Conservation (phyloP, 208 protist species). For the Leishmania major region DNA sequence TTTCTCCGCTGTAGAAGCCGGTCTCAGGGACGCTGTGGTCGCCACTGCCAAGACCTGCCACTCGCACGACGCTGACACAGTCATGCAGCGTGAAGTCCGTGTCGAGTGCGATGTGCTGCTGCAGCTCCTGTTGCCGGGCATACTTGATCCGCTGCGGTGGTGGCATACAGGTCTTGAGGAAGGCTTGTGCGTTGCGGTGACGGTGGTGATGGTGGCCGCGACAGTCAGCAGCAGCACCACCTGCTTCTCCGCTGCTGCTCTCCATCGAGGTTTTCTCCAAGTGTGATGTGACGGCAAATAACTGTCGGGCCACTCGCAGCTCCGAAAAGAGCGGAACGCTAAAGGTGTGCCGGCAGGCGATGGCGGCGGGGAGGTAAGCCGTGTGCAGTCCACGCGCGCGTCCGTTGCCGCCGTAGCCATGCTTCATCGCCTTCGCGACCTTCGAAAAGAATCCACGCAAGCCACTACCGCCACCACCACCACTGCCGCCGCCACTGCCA, state of each 20-base stretch:
- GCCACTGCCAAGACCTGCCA: background rate
- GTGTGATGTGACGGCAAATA: constrained; percentile 6
- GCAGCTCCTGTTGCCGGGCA: constrained; percentile 24
- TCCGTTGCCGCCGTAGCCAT: background rate
- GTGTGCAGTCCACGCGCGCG: constrained; percentile 18
- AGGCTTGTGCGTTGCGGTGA: background rate
- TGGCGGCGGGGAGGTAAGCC: constrained; percentile 30
- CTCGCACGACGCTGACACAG: constrained; percentile 7
- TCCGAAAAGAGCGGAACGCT: constrained; percentile 12
- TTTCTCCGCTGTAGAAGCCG: background rate
- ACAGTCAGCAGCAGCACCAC: background rate
- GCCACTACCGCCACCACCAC: constrained; percentile 22
- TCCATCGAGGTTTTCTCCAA: background rate
- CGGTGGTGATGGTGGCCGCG: background rate
- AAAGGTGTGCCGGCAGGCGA: constrained; percentile 25
- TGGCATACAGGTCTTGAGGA: background rate
- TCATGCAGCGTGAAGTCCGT: constrained; percentile 26
- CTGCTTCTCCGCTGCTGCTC: background rate
- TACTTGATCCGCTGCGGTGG: constrained; percentile 22
- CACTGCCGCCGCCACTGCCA: constrained; percentile 3
- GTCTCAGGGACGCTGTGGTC: background rate
- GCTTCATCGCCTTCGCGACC: constrained; percentile 65
- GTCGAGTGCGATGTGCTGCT: constrained; percentile 24
- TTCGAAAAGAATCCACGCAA: constrained; percentile 57
- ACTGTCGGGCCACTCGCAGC: constrained; percentile 5